Conservation (phyloP, 768 basidiomycete species). For the Calocybe cyanea region DNA sequence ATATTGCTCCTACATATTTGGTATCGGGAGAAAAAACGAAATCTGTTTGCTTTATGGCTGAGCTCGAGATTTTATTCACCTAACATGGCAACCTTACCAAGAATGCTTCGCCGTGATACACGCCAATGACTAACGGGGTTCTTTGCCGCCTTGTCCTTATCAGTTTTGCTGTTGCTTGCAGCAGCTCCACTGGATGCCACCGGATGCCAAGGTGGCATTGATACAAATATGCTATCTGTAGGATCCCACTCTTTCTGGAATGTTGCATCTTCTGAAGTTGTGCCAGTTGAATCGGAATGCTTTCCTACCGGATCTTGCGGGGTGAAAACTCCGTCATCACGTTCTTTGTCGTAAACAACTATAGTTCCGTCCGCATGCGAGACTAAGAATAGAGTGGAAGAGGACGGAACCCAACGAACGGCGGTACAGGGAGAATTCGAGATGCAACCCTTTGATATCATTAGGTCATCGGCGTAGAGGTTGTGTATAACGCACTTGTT, state of each 20-base stretch:
- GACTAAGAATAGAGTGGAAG: slow-evolving; percentile 76
- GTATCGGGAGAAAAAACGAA: slow-evolving; percentile 94
- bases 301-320: slow-evolving; percentile 51
- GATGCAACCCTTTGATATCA: slow-evolving; percentile 61
- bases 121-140: slow-evolving; percentile 94
- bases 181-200: slow-evolving; percentile 42
- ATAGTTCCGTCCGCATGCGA: slow-evolving; percentile 89
- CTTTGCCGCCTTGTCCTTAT: slow-evolving; percentile 70
- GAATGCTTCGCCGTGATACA: slow-evolving; percentile 64
- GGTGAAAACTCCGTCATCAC: slow-evolving; percentile 77
- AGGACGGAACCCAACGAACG: slow-evolving; percentile 85
- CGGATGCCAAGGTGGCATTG: slow-evolving; percentile 86
- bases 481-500: slow-evolving; percentile 48
- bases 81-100: slow-evolving; percentile 45
- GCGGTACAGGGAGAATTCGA: slow-evolving; percentile 80
- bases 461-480: not conserved
- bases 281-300: slow-evolving; percentile 21
- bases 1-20: slow-evolving; percentile 82
- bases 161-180: slow-evolving; percentile 34
- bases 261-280: slow-evolving; percentile 24
- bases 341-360: slow-evolving; percentile 86
- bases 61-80: not conserved
- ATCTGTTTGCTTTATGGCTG: slow-evolving; percentile 38
- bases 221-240: slow-evolving; percentile 68
- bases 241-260: slow-evolving; percentile 69